Evolutionary conservation across 2,329 filamentous ascomycete genomes (phyloP).

Genomic region (Venturia effusa): DNA sequence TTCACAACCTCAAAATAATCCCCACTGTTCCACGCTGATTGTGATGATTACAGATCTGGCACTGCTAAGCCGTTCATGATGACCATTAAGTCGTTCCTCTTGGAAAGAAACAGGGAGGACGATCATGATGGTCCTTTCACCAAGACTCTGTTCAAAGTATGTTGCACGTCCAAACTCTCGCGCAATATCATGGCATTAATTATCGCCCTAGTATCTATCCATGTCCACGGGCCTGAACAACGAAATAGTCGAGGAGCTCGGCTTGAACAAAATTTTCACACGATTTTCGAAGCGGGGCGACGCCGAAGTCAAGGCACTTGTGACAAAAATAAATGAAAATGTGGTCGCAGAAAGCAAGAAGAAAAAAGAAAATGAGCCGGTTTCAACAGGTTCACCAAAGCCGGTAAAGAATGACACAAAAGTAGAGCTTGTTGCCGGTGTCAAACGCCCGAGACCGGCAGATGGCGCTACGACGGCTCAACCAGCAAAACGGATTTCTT

Average conservation of each 20-base stretch:
- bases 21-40: slow-evolving; percentile 1
- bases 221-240: slow-evolving; percentile 51
- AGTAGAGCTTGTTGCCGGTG: slow-evolving; percentile 13
- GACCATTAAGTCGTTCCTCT: slow-evolving; percentile 37
- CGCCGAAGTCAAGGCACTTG: slow-evolving; percentile 50
- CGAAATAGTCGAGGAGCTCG: slow-evolving; percentile 50
- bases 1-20: not conserved
- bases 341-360: slow-evolving; percentile 22
- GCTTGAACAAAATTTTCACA: slow-evolving; percentile 54
- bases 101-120: slow-evolving; percentile 34
- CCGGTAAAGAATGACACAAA: not conserved
- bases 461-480: slow-evolving; percentile 12
- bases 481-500: slow-evolving; percentile 25
- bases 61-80: slow-evolving; percentile 28
- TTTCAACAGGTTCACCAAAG: slow-evolving; percentile 2
- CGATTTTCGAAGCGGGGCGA: slow-evolving; percentile 56
- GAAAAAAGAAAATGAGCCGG: slow-evolving; percentile 8
- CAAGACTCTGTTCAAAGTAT: slow-evolving; percentile 30
- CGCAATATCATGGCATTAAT: slow-evolving; percentile 40
- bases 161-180: slow-evolving; percentile 18
- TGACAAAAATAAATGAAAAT: slow-evolving; percentile 43
- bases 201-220: slow-evolving; percentile 46
- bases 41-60: slow-evolving; percentile 4
- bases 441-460: slow-evolving; percentile 15
- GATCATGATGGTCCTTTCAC: slow-evolving; percentile 33